These are phyloP conservation scores for Cucumis hystrix DNA, from an alignment of 306 rosid genomes.

Conservation along the genomic window DNA sequence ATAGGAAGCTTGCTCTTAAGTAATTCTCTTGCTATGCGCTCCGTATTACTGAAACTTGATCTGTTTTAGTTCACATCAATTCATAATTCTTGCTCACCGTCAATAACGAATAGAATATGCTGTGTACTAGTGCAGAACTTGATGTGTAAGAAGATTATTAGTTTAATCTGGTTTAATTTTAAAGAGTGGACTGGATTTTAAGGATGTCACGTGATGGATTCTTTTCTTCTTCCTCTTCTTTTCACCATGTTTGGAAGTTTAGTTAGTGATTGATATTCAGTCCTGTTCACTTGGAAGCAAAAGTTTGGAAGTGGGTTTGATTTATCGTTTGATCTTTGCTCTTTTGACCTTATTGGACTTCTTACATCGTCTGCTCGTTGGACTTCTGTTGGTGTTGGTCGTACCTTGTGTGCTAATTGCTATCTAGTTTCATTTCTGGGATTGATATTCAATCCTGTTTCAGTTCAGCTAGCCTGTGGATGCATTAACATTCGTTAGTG, in stretches of 20 bases:
- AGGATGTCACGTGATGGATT: background rate
- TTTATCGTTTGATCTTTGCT: too few relatives aligned
- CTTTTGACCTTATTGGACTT: too few relatives aligned
- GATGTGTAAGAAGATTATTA: background rate
- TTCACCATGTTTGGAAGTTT: background rate
- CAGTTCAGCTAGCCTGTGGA: background rate
- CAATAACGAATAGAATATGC: background rate
- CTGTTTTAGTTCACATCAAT: background rate
- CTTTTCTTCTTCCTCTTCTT: background rate
- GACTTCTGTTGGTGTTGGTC: too few relatives aligned
- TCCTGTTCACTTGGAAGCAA: background rate
- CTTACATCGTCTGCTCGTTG: too few relatives aligned
- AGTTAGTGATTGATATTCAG: background rate
- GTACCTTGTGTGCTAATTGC: too few relatives aligned
- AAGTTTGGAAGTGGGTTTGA: too few relatives aligned
- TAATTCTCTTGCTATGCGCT: constrained; percentile 15
- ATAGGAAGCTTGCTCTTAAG: constrained; percentile 95
- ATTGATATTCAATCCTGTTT: background rate
- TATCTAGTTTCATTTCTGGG: background rate
- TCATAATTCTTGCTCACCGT: background rate
- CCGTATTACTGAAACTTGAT: background rate
- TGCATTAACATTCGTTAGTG: background rate
- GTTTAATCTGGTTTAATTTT: background rate
- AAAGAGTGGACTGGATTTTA: background rate
- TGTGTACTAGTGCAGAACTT: background rate